Conservation (phyloP, 2,329 filamentous ascomycete genomes). For the Alternaria sp. region DNA sequence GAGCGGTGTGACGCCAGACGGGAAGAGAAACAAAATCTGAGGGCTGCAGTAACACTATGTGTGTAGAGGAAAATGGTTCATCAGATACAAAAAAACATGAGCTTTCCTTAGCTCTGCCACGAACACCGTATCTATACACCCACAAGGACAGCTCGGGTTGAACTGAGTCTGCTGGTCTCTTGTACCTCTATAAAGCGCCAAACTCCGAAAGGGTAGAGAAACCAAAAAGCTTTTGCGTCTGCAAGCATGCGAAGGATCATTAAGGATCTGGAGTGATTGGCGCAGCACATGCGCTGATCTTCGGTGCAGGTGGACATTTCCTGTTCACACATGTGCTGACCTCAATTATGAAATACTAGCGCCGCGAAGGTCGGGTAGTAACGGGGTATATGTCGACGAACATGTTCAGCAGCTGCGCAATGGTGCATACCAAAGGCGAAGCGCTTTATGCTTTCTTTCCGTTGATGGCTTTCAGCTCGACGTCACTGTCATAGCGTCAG, state of each 20-base stretch:
- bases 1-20: neutral
- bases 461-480: slow-evolving; percentile 73
- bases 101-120: neutral
- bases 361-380: slow-evolving; percentile 17
- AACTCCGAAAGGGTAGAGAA: slow-evolving; percentile 1
- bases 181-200: slow-evolving; percentile 4
- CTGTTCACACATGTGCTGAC: neutral
- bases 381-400: slow-evolving; percentile 19
- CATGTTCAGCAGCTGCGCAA: slow-evolving; percentile 7
- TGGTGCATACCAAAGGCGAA: neutral
- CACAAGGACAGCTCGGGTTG: neutral
- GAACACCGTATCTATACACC: neutral
- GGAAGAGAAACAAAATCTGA: neutral
- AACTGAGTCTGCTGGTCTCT: slow-evolving; percentile 3
- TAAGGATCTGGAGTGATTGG: slow-evolving; percentile 6
- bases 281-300: slow-evolving; percentile 8
- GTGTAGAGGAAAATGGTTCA: neutral
- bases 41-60: neutral
- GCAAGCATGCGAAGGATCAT: slow-evolving; percentile 2
- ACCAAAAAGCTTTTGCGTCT: neutral
- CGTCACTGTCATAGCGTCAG: slow-evolving; percentile 62
- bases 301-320: neutral
- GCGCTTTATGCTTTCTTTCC: slow-evolving; percentile 54
- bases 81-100: neutral
- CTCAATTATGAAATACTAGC: slow-evolving; percentile 1